Evolutionary conservation across 192 early-diverging fungal species (phyloP), one percentile per base, ranked within the genome.

Genomic region (Mortierella claussenii): DNA sequence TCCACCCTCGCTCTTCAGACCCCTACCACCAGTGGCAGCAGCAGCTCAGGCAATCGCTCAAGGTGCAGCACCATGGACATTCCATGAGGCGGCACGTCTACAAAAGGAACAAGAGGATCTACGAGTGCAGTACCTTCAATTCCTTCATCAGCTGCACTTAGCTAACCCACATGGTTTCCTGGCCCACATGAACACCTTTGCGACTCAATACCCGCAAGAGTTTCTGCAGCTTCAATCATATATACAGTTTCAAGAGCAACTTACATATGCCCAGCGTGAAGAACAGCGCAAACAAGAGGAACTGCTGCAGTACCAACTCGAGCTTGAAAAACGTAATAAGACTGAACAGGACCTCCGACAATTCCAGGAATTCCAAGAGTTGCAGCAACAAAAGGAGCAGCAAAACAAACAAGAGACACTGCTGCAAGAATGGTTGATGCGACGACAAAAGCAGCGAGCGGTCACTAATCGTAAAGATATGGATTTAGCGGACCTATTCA

Each of bases 61-160:
- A 11, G 71, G 63, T 2, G 61, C 69, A 1, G 63, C 71, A 20
- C 71, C 71, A 0, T 75, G 71, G 71, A 60, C 55, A 2, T 75
- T 75, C 36, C 71, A 75, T 26, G 62, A 66, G 20, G 71, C 62
- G 1, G 62, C 63, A 8, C 62, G 62, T 48, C 57, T 75, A 4
- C 71, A 75, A 37, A 65, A 75, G 27, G 71, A 75, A 21, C 71
- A 75, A 55, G 71, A 75, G 15, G 63, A 65, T 34, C 71, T 75
- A 17, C 62, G 71, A 13, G 43, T 66, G 10, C 62, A 75, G 18
- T 75, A 75, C 37, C 37, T 75, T 2, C 71, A 75, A 13, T 75
- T 75, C 52, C 43, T 75, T 0, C 71, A 66, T 27, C 62, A 75
- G 17, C 49, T 75, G 37, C 62, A 75, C 4, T 23, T 54, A 2